Evolutionary conservation across 2,329 filamentous ascomycete species (phyloP).

Genomic region (Colletotrichum lupini): DNA sequence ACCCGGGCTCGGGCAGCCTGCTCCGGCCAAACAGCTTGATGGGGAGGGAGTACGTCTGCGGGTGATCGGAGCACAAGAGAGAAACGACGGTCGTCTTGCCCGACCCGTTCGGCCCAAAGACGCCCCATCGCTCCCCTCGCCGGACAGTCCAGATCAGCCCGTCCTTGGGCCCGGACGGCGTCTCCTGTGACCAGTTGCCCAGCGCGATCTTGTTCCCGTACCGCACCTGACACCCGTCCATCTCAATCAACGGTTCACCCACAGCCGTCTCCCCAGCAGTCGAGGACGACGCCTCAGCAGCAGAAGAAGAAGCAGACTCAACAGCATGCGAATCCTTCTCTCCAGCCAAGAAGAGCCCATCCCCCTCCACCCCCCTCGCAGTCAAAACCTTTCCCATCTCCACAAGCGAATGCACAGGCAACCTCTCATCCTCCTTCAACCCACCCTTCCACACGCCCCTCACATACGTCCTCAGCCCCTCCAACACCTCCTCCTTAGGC

Average conservation of each 20-base stretch:
- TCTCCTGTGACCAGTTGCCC: constrained; percentile 80
- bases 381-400: constrained; percentile 63
- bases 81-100: constrained; percentile 96
- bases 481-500: constrained; percentile 70
- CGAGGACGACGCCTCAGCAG: constrained; percentile 3
- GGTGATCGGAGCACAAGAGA: constrained; percentile 94
- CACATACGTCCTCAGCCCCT: constrained; percentile 61
- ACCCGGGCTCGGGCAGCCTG: constrained; percentile 79
- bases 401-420: constrained; percentile 59
- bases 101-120: constrained; percentile 94
- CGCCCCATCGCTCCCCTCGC: constrained; percentile 87
- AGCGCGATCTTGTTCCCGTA: constrained; percentile 84
- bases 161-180: constrained; percentile 58
- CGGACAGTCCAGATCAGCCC: constrained; percentile 87
- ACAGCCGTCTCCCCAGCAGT: constrained; percentile 24
- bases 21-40: constrained; percentile 87
- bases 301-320: constrained; percentile 2
- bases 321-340: constrained; percentile 33
- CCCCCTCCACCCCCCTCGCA: constrained; percentile 49
- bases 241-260: constrained; percentile 83
- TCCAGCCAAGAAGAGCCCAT: constrained; percentile 46
- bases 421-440: constrained; percentile 56
- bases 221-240: constrained; percentile 83
- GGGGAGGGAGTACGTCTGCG: constrained; percentile 90
- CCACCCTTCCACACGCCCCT: constrained; percentile 57